A percentile compares a stretch with the other conserved stretches of the same genome.
Conservation (phyloP, 208 protist species). For the Acanthamoeba rhysodes region DNA sequence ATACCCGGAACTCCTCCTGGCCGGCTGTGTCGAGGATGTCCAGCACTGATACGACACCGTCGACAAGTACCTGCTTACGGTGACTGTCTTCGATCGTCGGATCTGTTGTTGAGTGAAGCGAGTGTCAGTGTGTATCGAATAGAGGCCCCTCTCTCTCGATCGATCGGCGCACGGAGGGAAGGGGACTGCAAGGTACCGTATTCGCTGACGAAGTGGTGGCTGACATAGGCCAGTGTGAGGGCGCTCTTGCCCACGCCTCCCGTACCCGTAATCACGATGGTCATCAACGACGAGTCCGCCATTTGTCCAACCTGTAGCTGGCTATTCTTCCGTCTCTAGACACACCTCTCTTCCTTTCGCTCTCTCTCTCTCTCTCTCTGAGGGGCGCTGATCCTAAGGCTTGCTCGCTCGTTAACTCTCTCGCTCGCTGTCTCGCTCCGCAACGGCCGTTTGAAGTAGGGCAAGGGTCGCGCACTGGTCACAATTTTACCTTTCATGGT, state of each 20-base stretch:
- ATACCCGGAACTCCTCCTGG: constrained; percentile 52
- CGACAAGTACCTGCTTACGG: constrained; percentile 85
- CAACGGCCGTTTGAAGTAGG: no score
- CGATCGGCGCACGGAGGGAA: no score
- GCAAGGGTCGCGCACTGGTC: no score
- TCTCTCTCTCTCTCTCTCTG: no score
- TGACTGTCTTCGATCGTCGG: constrained; percentile 54
- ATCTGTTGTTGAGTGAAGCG: not conserved
- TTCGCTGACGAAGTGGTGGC: constrained; percentile 13
- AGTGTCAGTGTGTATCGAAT: not conserved
- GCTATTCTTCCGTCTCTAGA: no score
- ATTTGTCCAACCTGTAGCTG: not conserved
- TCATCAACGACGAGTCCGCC: not conserved
- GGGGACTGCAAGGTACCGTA: not conserved
- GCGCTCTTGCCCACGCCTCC: constrained; percentile 55
- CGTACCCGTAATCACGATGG: constrained; percentile 3
- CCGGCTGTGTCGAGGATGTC: constrained; percentile 73
- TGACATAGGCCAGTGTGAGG: constrained; percentile 16
- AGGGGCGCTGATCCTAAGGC: no score
- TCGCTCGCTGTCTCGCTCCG: no score
- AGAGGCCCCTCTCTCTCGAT: no score
- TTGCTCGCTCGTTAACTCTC: no score
- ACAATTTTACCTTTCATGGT: no score
- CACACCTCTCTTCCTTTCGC: no score
- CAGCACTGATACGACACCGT: constrained; percentile 77